Evolutionary conservation across 2,329 filamentous ascomycete genomes (phyloP), one percentile per base, ranked within the genome.

Genomic region (Thermoascus crustaceus): DNA sequence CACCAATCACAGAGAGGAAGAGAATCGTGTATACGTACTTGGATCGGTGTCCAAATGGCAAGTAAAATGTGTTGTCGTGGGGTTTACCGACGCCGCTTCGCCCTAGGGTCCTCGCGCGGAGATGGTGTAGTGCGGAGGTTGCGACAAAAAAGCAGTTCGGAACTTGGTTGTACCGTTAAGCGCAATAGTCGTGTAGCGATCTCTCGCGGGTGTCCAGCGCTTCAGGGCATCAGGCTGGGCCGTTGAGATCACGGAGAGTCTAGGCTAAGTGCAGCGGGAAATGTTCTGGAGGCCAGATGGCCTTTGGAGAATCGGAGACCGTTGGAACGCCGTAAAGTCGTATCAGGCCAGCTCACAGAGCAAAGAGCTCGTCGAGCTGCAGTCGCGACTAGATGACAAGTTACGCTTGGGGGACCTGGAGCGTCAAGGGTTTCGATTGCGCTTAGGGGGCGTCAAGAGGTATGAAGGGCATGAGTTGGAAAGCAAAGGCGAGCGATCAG

Each of bases 171-270:
- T n/a, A 29, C 18, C 14, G 13, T 29, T 17, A 13, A 10, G 21
- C 21, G 31, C 11, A 33, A 23, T 8, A 7, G 9, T 32, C 13
- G 21, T 9, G 20, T 14, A 23, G 31, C 31, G 20, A 11, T 21
- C 19, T 33, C 20, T 32, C 31, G 31, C 31, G 16, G 14, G 16
- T 22, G 5, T 8, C 16, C 14, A 20, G 10, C 18, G 20, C 31
- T 22, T 32, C 31, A 33, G 11, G 14, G 11, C 31, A 33, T 33
- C 13, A 33, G 31, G 20, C n/a, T 27, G 31, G 23, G 11, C n/a
- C 19, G 31, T 21, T 11, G 19, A 20, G 16, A 23, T 14, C 8
- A 13, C 13, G n/a, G n/a, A n/a, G n/a, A n/a, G n/a, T n/a, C n/a
- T n/a, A n/a, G n/a, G n/a, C n/a, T n/a, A n/a, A n/a, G n/a, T n/a